phyloP scores from a whole-genome alignment of 2,329 filamentous ascomycete genomes.

The Diaporthe helianthi region DNA sequence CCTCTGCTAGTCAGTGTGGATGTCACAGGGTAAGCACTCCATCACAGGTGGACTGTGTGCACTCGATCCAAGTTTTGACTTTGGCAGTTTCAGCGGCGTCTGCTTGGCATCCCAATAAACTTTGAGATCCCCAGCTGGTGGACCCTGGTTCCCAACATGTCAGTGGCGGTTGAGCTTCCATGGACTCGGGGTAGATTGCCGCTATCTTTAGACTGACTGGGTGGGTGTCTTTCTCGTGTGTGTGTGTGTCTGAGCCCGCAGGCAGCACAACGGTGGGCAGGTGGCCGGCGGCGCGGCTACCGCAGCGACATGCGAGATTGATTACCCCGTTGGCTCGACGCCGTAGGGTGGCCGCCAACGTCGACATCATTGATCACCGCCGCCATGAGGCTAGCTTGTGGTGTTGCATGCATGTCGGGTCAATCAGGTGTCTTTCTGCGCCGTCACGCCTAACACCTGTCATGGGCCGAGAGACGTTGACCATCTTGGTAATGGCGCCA shows the following conservation, averaged over 20 bases:
- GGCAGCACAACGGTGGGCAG: neutral
- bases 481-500: slow-evolving; percentile 25
- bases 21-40: neutral
- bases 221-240: neutral
- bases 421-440: slow-evolving; percentile 33
- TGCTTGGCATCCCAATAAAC: slow-evolving; percentile 23
- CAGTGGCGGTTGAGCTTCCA: slow-evolving; percentile 26
- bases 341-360: neutral
- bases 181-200: slow-evolving; percentile 16
- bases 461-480: neutral
- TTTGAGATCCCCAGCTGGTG: neutral
- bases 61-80: slow-evolving; percentile 11
- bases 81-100: slow-evolving; percentile 25
- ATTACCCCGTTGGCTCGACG: neutral
- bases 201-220: slow-evolving; percentile 19
- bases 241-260: neutral
- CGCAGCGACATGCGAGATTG: slow-evolving; percentile 10
- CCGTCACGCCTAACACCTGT: neutral
- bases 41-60: too few species aligned
- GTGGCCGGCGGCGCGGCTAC: slow-evolving; percentile 4
- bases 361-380: neutral
- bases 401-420: slow-evolving; percentile 33
- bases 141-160: slow-evolving; percentile 23
- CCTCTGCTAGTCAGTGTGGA: slow-evolving; percentile 16
- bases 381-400: neutral